A percentile compares a stretch with the other conserved stretches of the same genome.
Evolutionary conservation across 208 protist species (phyloP).

Genomic region (Tetramitus jugosus): DNA sequence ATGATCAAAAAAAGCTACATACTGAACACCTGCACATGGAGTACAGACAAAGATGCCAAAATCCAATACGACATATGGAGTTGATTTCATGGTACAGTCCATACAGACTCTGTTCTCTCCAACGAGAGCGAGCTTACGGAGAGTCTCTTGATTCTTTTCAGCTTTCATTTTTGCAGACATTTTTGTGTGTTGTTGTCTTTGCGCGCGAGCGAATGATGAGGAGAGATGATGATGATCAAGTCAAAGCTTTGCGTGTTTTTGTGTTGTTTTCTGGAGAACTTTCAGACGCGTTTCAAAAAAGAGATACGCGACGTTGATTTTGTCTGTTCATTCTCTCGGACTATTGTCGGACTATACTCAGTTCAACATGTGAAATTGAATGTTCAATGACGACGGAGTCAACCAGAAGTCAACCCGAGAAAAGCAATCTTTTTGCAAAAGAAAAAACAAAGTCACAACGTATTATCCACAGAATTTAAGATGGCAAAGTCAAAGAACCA

Average conservation of each 20-base stretch:
- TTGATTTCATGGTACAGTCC: constrained; percentile 4
- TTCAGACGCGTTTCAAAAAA: background rate
- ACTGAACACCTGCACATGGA: background rate
- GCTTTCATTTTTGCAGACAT: background rate
- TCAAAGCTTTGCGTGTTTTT: background rate
- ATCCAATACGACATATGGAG: constrained; percentile 14
- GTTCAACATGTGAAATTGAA: too few relatives aligned
- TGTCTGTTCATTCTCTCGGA: too few relatives aligned
- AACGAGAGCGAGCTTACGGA: background rate
- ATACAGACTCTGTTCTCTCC: constrained; percentile 6
- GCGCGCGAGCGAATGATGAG: background rate
- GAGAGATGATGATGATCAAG: background rate
- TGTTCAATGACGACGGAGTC: too few relatives aligned
- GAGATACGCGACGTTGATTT: too few relatives aligned
- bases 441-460: background rate
- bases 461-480: background rate
- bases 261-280: background rate
- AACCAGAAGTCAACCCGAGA: too few relatives aligned
- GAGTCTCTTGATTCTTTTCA: constrained; percentile 1
- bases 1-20: too few relatives aligned
- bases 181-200: background rate
- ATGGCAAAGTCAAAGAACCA: constrained; percentile 53
- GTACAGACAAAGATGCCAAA: constrained; percentile 23
- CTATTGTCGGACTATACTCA: too few relatives aligned
- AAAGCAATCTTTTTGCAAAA: background rate